Conservation (phyloP, 768 basidiomycete genomes). For the Podaxis sp. region DNA sequence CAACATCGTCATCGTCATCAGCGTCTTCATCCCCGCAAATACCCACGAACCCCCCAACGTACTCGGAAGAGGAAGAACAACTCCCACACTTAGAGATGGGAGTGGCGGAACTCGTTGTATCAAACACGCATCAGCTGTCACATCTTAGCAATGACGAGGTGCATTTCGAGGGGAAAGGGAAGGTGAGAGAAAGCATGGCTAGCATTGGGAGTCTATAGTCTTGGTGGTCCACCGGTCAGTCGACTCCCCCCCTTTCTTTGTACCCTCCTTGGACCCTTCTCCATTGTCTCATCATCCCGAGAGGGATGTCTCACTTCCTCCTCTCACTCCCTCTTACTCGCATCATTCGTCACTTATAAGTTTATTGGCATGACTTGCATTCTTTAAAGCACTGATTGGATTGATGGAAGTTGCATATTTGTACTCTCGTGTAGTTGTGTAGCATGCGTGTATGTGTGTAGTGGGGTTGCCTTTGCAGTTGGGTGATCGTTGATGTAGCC, state of each 20-base stretch:
- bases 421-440: too few species aligned
- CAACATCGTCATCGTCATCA: constrained; percentile 10
- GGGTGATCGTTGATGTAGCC: too few species aligned
- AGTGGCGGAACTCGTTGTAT: constrained; percentile 22
- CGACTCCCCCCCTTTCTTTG: not conserved
- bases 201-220: constrained; percentile 8
- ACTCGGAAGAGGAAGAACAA: constrained; percentile 21
- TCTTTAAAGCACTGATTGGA: too few species aligned
- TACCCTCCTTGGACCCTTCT: not conserved
- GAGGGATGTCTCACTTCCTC: too few species aligned
- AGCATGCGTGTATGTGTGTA: too few species aligned
- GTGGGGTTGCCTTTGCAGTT: too few species aligned
- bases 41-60: not conserved
- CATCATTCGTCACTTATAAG: too few species aligned
- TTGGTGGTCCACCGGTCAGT: not conserved
- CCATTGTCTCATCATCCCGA: not conserved
- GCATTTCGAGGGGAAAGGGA: not conserved
- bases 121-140: constrained; percentile 8
- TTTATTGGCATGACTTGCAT: too few species aligned
- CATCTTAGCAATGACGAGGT: constrained; percentile 3
- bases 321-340: too few species aligned
- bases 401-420: too few species aligned
- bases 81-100: constrained; percentile 29
- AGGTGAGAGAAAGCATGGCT: constrained; percentile 12
- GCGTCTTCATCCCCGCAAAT: constrained; percentile 4